These are phyloP conservation scores for Heterobasidion irregulare DNA, from an alignment of 1,284 basidiomycete genomes.

Conservation along the genomic window DNA sequence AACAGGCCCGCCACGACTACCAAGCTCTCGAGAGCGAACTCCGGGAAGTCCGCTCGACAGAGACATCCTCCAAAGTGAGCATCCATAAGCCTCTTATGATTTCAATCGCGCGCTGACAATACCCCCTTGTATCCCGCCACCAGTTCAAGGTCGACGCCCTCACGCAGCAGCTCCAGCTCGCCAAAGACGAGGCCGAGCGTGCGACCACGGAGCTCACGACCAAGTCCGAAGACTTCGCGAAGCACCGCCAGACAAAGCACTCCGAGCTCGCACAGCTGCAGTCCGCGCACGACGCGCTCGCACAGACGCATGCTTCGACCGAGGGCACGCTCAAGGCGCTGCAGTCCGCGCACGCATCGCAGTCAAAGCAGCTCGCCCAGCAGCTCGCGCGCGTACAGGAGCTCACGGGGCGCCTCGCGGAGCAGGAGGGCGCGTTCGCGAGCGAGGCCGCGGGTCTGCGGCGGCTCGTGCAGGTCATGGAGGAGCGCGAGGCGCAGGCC, in stretches of 20 bases:
- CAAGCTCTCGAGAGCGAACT: slow-evolving; percentile 56
- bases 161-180: slow-evolving; percentile 69
- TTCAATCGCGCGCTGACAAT: not conserved
- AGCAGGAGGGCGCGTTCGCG: slow-evolving; percentile 73
- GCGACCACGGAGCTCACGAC: slow-evolving; percentile 47
- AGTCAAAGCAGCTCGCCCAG: slow-evolving; percentile 62
- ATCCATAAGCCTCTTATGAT: not conserved
- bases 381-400: slow-evolving; percentile 65
- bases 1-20: slow-evolving; percentile 69
- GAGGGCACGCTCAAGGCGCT: slow-evolving; percentile 61
- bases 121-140: not conserved
- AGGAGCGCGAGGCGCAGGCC: slow-evolving; percentile 74
- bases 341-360: slow-evolving; percentile 58
- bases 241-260: slow-evolving; percentile 66
- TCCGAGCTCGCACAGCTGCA: slow-evolving; percentile 70
- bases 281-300: slow-evolving; percentile 59
- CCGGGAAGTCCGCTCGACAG: slow-evolving; percentile 59
- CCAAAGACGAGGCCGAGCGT: slow-evolving; percentile 66
- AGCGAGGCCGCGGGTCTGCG: slow-evolving; percentile 66
- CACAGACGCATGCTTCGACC: slow-evolving; percentile 51
- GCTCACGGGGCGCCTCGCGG: slow-evolving; percentile 64
- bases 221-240: slow-evolving; percentile 68
- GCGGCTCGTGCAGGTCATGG: slow-evolving; percentile 71
- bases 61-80: slow-evolving; percentile 61
- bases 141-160: slow-evolving; percentile 78